Base-by-base conservation (phyloP, 2,329 filamentous ascomycete genomes). In the Fusarium agapanthi region DNA sequence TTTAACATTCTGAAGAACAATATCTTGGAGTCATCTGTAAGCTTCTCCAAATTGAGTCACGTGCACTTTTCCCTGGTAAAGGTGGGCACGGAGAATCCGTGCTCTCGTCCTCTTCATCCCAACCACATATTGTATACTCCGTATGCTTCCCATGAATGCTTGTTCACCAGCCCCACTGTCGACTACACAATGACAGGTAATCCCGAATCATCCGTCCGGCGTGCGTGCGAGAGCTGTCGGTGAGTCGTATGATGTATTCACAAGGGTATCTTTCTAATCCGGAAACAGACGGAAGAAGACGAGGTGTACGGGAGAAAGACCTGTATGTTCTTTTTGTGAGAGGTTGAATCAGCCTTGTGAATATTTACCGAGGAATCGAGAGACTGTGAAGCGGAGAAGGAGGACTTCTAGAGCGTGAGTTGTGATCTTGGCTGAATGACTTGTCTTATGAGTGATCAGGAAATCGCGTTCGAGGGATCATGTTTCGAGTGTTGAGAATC, bases 291-390 rank as follows among this genome's bases (percentile, higher is more conserved):
- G 72, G 6, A 76, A 76, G 38, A 76, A 76, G 62, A 72, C 74
- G 16, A 76, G 66, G 44, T 76, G 74, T n/a, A 67, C 74, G 0
- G 74, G 74, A 1, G 74, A 76, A 53, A 57, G 55, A 12, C 74
- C 74, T 2, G 28, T 63, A 14, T 76, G 74, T 14, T 76, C 74
- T 7, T 76, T 73, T 20, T 76, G 74, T 45, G 63, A 76, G 10
- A 35, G 74, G 1, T 20, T 76, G 13, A 59, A 72, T 6, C 72
- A 76, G 9, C 37, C 51, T 26, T 73, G 70, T 30, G 70, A 67
- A n/a, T 73, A 73, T 26, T 48, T 73, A 6, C 70, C 70, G 1
- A 55, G 70, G 1, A 61, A 73, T 59, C 37, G 65, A 5, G 70
- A 73, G n/a, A 71, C 66, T 8, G 51, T 51, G 0, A 73, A 54